Conservation (phyloP, 2,329 filamentous ascomycete genomes). For the Leptosphaerulina australis region DNA sequence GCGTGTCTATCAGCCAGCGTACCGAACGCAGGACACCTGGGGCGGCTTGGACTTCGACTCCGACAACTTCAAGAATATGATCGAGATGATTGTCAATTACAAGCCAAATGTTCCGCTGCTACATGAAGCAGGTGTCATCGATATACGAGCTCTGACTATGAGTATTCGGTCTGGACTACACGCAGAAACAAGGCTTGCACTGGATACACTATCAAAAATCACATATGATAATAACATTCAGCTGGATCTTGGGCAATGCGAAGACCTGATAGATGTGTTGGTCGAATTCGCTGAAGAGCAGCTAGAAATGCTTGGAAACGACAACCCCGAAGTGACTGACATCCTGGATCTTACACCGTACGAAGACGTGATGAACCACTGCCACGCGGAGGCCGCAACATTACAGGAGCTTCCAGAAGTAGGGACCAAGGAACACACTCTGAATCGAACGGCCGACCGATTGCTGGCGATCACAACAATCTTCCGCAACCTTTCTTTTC, state of each 20-base stretch:
- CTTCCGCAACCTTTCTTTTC: constrained; percentile 89
- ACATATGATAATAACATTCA: constrained; percentile 56
- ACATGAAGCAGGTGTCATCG: constrained; percentile 82
- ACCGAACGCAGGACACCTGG: constrained; percentile 36
- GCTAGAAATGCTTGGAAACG: constrained; percentile 80
- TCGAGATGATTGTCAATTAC: constrained; percentile 69
- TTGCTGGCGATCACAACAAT: constrained; percentile 92
- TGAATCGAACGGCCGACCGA: constrained; percentile 84
- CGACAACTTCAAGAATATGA: constrained; percentile 71
- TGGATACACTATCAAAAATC: constrained; percentile 80
- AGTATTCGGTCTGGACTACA: constrained; percentile 89
- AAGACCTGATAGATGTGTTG: constrained; percentile 86
- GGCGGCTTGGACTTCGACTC: constrained; percentile 50
- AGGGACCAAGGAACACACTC: constrained; percentile 77
- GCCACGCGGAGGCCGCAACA: constrained; percentile 72
- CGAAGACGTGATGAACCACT: constrained; percentile 84
- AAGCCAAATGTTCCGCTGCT: constrained; percentile 78
- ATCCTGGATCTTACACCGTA: constrained; percentile 83
- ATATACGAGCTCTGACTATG: constrained; percentile 87
- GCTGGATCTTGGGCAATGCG: constrained; percentile 52
- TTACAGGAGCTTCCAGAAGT: constrained; percentile 75
- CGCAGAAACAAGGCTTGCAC: constrained; percentile 83
- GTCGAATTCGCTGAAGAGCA: constrained; percentile 92
- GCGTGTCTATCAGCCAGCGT: constrained; percentile 39
- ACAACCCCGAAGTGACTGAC: constrained; percentile 84